These are phyloP conservation scores for Plantago coronopus DNA, from an alignment of 305 asterid genomes.

Conservation along the genomic window DNA sequence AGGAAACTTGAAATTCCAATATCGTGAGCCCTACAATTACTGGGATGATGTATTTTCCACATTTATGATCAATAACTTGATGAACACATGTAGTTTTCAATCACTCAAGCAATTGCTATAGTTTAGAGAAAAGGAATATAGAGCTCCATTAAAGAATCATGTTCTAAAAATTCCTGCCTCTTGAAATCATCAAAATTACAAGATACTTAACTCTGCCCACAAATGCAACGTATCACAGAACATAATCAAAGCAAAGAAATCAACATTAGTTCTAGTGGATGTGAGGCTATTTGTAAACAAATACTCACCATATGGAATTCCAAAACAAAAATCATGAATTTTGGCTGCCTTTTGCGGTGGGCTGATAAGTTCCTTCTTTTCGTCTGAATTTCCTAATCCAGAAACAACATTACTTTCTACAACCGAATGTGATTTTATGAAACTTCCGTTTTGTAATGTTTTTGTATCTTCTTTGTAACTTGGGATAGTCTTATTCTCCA, in stretches of 20 bases:
- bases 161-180: neutral
- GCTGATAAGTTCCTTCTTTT: slow-evolving; percentile 26
- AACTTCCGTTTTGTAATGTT: slow-evolving; percentile 39
- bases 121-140: neutral
- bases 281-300: slow-evolving; percentile 9
- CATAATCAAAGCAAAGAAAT: slow-evolving; percentile 8
- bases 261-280: slow-evolving; percentile 2
- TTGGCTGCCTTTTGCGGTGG: slow-evolving; percentile 60
- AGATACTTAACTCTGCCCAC: slow-evolving; percentile 9
- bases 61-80: too few relatives aligned
- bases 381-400: slow-evolving; percentile 30
- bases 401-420: slow-evolving; percentile 24
- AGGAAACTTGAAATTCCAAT: too few relatives aligned
- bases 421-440: slow-evolving; percentile 31
- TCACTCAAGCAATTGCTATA: neutral
- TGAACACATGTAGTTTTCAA: too few relatives aligned
- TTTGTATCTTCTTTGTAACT: slow-evolving; percentile 44
- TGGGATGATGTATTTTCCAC: too few relatives aligned
- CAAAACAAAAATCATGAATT: slow-evolving; percentile 84
- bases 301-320: slow-evolving; percentile 84
- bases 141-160: neutral
- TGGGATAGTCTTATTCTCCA: slow-evolving; percentile 32
- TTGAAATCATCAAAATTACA: neutral
- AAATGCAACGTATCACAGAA: neutral
- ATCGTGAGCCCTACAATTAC: too few relatives aligned